Evolutionary conservation across 208 protist species (phyloP).

Genomic region (Leishmania tarentolae): DNA sequence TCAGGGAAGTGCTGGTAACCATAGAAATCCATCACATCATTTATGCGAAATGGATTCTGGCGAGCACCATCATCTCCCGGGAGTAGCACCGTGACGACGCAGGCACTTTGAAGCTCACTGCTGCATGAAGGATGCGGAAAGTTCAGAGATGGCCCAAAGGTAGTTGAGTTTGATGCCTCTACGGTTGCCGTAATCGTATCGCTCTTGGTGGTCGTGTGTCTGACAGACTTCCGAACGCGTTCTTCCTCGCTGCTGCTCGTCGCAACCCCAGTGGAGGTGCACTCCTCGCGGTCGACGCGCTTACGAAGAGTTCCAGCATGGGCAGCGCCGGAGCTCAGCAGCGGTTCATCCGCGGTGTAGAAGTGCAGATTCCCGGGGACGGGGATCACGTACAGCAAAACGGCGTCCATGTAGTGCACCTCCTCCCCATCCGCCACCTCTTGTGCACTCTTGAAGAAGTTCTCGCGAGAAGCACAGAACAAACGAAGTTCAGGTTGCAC

Average conservation of each 20-base stretch:
- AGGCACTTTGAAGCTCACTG: slow-evolving; percentile 22
- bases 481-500: slow-evolving; percentile 59
- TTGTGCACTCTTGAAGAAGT: slow-evolving; percentile 37
- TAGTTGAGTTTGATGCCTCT: neutral
- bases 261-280: neutral
- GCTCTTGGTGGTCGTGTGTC: neutral
- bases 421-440: slow-evolving; percentile 8
- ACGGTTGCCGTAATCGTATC: neutral
- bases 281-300: slow-evolving; percentile 16
- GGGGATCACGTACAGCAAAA: slow-evolving; percentile 74
- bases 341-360: slow-evolving; percentile 35
- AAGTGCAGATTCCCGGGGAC: slow-evolving; percentile 80
- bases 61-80: neutral
- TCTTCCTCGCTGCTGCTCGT: neutral
- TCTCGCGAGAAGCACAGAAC: slow-evolving; percentile 37
- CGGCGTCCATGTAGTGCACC: slow-evolving; percentile 54
- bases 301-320: slow-evolving; percentile 6
- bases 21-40: slow-evolving; percentile 80
- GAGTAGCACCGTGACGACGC: slow-evolving; percentile 37
- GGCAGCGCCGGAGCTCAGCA: slow-evolving; percentile 10
- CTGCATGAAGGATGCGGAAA: slow-evolving; percentile 28
- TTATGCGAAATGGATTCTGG: slow-evolving; percentile 40
- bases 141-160: slow-evolving; percentile 22
- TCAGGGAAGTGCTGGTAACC: slow-evolving; percentile 56
- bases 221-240: neutral